phyloP scores from a whole-genome alignment of 805 yeast genomes.

The Candida peoriensis region DNA sequence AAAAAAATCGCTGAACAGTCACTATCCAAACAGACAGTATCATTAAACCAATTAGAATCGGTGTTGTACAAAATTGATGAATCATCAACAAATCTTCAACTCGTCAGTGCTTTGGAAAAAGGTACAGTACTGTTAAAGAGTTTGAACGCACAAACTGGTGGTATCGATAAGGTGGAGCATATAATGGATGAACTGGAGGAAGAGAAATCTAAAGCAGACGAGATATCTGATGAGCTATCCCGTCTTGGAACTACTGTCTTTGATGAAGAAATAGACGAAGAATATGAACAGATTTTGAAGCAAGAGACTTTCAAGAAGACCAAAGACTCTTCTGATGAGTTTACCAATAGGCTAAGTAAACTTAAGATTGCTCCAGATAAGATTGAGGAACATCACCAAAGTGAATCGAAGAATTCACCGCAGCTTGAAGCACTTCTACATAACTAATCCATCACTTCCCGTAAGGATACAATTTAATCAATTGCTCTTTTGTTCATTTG shows the following conservation, averaged over 20 bases:
- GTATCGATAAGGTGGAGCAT: conserved; percentile 37
- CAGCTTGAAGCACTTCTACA: conserved; percentile 5
- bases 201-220: conserved; percentile 31
- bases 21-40: conserved; percentile 26
- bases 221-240: conserved; percentile 31
- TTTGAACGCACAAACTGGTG: conserved; percentile 38
- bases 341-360: conserved; percentile 20
- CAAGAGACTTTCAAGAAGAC: conserved; percentile 6
- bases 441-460: conserved; percentile 1
- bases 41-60: conserved; percentile 32
- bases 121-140: conserved; percentile 31
- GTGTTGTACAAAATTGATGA: conserved; percentile 37
- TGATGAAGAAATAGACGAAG: conserved; percentile 31
- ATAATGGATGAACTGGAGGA: conserved; percentile 36
- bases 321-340: conserved; percentile 9
- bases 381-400: neutral
- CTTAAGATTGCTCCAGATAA: conserved; percentile 21
- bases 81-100: conserved; percentile 35
- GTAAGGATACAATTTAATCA: neutral
- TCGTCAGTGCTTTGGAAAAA: conserved; percentile 32
- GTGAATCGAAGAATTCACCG: too few relatives aligned
- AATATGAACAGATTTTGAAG: conserved; percentile 29
- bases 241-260: conserved; percentile 21
- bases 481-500: too few relatives aligned
- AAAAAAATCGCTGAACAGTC: conserved; percentile 32